Conservation (phyloP, 495 filamentous ascomycete species). For the Aspergillus avenaceus region DNA sequence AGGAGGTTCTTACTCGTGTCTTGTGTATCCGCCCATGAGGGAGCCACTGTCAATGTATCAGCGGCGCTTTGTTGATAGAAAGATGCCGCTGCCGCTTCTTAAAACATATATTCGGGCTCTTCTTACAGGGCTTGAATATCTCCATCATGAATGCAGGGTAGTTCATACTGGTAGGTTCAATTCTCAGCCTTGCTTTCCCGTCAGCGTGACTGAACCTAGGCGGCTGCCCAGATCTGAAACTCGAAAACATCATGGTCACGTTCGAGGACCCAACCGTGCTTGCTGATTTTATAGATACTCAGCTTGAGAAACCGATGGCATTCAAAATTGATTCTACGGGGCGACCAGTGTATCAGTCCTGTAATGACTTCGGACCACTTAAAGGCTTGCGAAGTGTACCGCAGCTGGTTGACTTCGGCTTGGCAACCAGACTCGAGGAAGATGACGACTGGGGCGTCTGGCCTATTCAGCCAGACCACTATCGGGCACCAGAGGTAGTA, state of each 20-base stretch:
- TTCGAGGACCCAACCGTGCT: constrained; percentile 42
- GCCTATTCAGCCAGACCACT: constrained; percentile 44
- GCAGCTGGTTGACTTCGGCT: constrained; percentile 86
- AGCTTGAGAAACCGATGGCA: constrained; percentile 34
- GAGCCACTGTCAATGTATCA: constrained; percentile 32
- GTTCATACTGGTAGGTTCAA: constrained; percentile 30
- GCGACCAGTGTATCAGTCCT: constrained; percentile 33
- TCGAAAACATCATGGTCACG: constrained; percentile 43
- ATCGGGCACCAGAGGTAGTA: constrained; percentile 45
- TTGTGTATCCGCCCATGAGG: constrained; percentile 40
- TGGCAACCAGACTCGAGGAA: constrained; percentile 61
- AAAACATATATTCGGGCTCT: constrained; percentile 38
- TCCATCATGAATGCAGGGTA: constrained; percentile 37
- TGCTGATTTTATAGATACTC: constrained; percentile 32
- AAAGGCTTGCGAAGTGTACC: constrained; percentile 30
- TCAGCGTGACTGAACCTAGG: constrained; percentile 19
- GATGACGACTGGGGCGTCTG: constrained; percentile 32
- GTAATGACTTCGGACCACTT: constrained; percentile 38
- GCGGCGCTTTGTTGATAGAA: constrained; percentile 24
- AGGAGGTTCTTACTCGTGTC: constrained; percentile 28
- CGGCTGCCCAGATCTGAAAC: constrained; percentile 39
- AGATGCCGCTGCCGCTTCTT: constrained; percentile 27
- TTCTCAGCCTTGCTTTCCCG: constrained; percentile 14
- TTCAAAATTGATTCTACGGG: constrained; percentile 33
- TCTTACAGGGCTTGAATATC: constrained; percentile 43